These are phyloP conservation scores for Pisolithus orientalis DNA, from an alignment of 768 basidiomycete genomes.

Conservation along the genomic window DNA sequence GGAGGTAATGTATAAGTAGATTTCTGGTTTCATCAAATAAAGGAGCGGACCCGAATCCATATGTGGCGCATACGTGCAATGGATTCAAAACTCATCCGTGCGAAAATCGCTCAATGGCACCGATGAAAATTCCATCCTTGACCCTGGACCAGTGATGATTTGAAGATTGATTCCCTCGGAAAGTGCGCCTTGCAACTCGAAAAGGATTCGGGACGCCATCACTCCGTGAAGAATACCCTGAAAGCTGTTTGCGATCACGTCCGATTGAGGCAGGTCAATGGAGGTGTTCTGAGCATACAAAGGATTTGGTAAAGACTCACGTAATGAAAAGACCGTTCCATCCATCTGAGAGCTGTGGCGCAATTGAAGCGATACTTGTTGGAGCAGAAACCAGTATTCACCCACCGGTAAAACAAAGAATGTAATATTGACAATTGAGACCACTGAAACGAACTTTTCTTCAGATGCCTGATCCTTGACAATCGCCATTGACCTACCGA, in stretches of 20 bases:
- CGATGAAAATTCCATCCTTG: constrained; percentile 3
- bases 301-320: constrained; percentile 1
- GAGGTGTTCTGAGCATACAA: not conserved
- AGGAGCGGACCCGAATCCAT: no score
- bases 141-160: not conserved
- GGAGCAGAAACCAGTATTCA: not conserved
- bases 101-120: not conserved
- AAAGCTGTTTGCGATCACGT: not conserved
- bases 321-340: constrained; percentile 5
- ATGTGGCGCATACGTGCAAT: no score
- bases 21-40: no score
- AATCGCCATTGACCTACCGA: not conserved
- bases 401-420: constrained; percentile 8
- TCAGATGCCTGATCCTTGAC: not conserved
- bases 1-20: no score
- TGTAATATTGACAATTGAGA: constrained; percentile 3
- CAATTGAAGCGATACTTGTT: not conserved
- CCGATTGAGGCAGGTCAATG: not conserved
- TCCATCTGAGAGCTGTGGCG: constrained; percentile 1
- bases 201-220: constrained; percentile 10
- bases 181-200: constrained; percentile 3
- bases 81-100: not conserved
- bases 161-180: not conserved
- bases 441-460: not conserved
- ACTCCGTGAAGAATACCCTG: constrained; percentile 9